Conservation (phyloP, 202 grass and related monocot genomes). For the Setaria viridis region DNA sequence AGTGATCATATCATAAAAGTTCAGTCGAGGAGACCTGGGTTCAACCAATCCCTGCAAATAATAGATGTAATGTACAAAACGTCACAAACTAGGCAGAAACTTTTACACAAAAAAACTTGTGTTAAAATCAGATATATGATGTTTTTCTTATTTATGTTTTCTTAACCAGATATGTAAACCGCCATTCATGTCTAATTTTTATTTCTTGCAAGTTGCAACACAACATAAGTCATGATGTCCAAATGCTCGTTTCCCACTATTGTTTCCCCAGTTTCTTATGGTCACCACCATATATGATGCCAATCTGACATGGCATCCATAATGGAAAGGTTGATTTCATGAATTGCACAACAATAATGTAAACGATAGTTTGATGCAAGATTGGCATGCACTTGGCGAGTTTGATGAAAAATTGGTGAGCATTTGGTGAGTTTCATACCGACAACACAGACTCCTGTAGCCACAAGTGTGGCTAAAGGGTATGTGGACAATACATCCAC, state of each 20-base stretch:
- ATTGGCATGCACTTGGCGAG: not conserved
- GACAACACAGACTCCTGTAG: not conserved
- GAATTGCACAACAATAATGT: not conserved
- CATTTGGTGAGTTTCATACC: too few relatives aligned
- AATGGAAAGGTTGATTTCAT: not conserved
- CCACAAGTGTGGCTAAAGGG: too few relatives aligned
- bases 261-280: too few relatives aligned
- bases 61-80: not conserved
- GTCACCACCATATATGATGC: not conserved
- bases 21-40: slow-evolving; percentile 69
- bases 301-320: not conserved
- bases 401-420: too few relatives aligned
- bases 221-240: not conserved
- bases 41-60: slow-evolving; percentile 85
- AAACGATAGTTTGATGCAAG: not conserved
- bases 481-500: too few relatives aligned
- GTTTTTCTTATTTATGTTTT: not conserved
- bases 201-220: not conserved
- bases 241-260: not conserved
- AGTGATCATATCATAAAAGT: slow-evolving; percentile 33
- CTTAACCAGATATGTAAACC: not conserved
- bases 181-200: not conserved
- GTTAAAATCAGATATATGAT: not conserved
- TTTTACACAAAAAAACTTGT: not conserved
- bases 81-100: not conserved